A percentile compares a stretch with the other conserved stretches of the same genome.
Evolutionary conservation across 2,329 filamentous ascomycete species (phyloP).

Genomic region (Onygenales sp.): DNA sequence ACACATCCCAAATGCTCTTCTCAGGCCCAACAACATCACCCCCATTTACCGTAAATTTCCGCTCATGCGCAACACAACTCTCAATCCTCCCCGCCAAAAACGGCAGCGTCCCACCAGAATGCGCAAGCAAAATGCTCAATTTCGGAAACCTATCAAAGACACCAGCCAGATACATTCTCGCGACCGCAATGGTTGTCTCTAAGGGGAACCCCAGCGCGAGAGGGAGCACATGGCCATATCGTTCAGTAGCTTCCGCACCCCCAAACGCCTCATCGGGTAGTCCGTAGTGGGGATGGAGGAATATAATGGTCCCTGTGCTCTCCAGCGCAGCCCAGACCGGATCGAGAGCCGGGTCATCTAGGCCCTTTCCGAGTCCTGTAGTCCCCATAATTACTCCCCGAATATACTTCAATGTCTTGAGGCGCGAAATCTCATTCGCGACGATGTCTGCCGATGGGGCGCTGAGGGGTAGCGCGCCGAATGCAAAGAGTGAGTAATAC

Average conservation of each 20-base stretch:
- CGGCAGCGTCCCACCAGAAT: constrained; percentile 79
- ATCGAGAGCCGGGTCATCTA: constrained; percentile 67
- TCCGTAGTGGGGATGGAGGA: constrained; percentile 88
- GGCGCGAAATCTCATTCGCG: constrained; percentile 50
- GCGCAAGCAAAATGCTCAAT: constrained; percentile 69
- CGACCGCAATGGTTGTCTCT: constrained; percentile 84
- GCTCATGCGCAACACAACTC: constrained; percentile 77
- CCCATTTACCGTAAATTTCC: constrained; percentile 58
- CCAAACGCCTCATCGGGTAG: constrained; percentile 74
- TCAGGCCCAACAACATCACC: constrained; percentile 51
- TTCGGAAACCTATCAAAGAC: constrained; percentile 68
- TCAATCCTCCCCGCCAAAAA: constrained; percentile 84
- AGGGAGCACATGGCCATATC: constrained; percentile 80
- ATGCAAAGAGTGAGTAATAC: constrained; percentile 66
- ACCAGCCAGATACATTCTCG: constrained; percentile 76
- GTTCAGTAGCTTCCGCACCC: constrained; percentile 56
- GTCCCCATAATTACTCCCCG: constrained; percentile 86
- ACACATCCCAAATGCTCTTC: constrained; percentile 52
- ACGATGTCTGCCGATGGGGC: constrained; percentile 54
- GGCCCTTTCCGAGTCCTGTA: constrained; percentile 64
- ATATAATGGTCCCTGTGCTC: constrained; percentile 56
- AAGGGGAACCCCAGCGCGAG: constrained; percentile 81
- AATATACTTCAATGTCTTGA: constrained; percentile 56
- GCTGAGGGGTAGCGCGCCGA: constrained; percentile 70
- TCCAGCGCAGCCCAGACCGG: constrained; percentile 64